phyloP scores from a whole-genome alignment of 768 basidiomycete genomes.

The Cyclocybe aegerita region DNA sequence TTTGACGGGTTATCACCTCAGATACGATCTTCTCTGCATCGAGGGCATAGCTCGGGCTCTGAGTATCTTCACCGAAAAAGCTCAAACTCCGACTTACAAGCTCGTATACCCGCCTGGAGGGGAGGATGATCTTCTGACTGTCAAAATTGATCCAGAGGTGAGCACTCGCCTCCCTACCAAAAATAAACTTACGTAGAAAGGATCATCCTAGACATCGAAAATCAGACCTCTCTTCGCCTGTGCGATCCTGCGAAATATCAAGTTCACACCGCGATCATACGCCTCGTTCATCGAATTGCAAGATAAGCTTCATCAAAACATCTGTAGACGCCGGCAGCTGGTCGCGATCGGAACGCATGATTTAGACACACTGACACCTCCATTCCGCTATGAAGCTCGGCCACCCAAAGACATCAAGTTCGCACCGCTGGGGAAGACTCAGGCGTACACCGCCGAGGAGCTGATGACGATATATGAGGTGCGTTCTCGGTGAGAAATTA shows the following conservation, averaged over 20 bases:
- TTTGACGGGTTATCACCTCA: slow-evolving; percentile 25
- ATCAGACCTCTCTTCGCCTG: slow-evolving; percentile 91
- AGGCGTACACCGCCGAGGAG: slow-evolving; percentile 82
- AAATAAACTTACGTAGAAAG: background rate
- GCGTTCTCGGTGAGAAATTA: slow-evolving; percentile 13
- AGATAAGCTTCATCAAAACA: slow-evolving; percentile 97
- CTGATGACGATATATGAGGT: slow-evolving; percentile 96
- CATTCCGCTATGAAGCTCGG: slow-evolving; percentile 85
- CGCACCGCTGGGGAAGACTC: slow-evolving; percentile 76
- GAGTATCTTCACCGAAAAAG: slow-evolving; percentile 75
- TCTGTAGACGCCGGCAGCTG: slow-evolving; percentile 85
- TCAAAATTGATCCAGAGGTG: slow-evolving; percentile 74
- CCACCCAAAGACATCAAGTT: slow-evolving; percentile 91
- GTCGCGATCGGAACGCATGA: slow-evolving; percentile 98
- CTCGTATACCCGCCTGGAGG: slow-evolving; percentile 72
- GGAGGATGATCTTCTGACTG: slow-evolving; percentile 61
- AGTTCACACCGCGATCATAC: slow-evolving; percentile 86
- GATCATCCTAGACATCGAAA: slow-evolving; percentile 56
- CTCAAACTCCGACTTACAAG: slow-evolving; percentile 68
- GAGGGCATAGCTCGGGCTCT: slow-evolving; percentile 93
- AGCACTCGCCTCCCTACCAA: slow-evolving; percentile 16
- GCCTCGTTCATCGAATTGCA: slow-evolving; percentile 99
- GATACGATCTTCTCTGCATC: slow-evolving; percentile 97
- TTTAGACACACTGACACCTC: slow-evolving; percentile 81
- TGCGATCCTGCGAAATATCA: slow-evolving; percentile 86